Evolutionary conservation across 768 basidiomycete genomes (phyloP).

Genomic region (Leccinum longicurvipes): DNA sequence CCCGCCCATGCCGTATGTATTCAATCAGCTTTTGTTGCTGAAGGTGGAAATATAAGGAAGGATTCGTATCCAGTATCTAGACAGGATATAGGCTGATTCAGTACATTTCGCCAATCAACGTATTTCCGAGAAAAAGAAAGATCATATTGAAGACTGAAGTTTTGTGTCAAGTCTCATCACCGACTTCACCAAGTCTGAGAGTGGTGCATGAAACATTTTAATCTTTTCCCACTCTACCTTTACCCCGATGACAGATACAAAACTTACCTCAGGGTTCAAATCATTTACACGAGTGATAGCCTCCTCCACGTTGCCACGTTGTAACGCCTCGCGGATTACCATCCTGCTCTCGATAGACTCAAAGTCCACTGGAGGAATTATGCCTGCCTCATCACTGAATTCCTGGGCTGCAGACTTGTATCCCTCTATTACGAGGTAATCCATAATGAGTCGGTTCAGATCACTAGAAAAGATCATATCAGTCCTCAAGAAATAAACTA

Average conservation of each 20-base stretch:
- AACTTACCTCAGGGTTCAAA: slow-evolving; percentile 90
- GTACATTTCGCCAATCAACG: slow-evolving; percentile 1
- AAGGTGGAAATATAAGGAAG: slow-evolving; percentile 88
- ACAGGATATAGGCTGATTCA: slow-evolving; percentile 21
- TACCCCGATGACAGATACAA: slow-evolving; percentile 5
- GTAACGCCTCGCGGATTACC: slow-evolving; percentile 90
- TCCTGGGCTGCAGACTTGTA: slow-evolving; percentile 96
- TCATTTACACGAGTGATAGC: slow-evolving; percentile 96
- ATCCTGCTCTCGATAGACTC: slow-evolving; percentile 92
- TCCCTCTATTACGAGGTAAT: slow-evolving; percentile 96
- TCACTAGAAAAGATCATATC: slow-evolving; percentile 56
- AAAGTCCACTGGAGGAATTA: slow-evolving; percentile 77
- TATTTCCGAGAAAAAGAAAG: slow-evolving; percentile 11
- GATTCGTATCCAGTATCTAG: slow-evolving; percentile 96
- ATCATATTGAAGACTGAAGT: slow-evolving; percentile 99
- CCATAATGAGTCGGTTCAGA: slow-evolving; percentile 91
- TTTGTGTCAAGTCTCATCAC: slow-evolving; percentile 79
- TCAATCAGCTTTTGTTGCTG: slow-evolving; percentile 97
- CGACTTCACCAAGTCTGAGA: slow-evolving; percentile 75
- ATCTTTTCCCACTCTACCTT: slow-evolving; percentile 53
- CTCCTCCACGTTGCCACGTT: slow-evolving; percentile 91
- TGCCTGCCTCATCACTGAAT: slow-evolving; percentile 84
- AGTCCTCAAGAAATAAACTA: slow-evolving; percentile 12
- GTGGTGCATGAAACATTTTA: slow-evolving; percentile 98
- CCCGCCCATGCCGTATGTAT: slow-evolving; percentile 78